Evolutionary conservation across 495 filamentous ascomycete genomes (phyloP).

Genomic region (Aspergillus coremiiformis): DNA sequence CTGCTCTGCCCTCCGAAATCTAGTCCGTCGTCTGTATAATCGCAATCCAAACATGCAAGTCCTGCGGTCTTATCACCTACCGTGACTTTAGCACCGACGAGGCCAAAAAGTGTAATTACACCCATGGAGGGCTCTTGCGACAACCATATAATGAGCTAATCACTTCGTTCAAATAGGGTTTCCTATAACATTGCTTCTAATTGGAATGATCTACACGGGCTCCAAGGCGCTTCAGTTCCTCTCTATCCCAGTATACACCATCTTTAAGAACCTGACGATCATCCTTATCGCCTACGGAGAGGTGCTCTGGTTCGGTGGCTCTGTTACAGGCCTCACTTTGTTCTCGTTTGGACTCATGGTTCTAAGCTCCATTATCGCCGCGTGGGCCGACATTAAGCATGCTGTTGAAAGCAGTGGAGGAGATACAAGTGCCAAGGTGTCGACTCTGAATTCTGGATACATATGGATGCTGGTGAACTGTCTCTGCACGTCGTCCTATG

Average conservation of each 20-base stretch:
- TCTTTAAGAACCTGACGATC: constrained; percentile 99
- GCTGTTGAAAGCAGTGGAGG: constrained; percentile 55
- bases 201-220: constrained; percentile 98
- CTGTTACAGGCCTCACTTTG: constrained; percentile 77
- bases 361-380: constrained; percentile 85
- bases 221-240: constrained; percentile 95
- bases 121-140: neutral
- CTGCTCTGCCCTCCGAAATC: neutral
- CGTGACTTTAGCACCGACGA: constrained; percentile 87
- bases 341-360: constrained; percentile 99
- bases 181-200: constrained; percentile 89
- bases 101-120: constrained; percentile 75
- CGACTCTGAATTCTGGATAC: constrained; percentile 91
- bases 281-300: constrained; percentile 98
- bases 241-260: constrained; percentile 97
- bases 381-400: constrained; percentile 95
- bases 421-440: constrained; percentile 67
- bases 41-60: constrained; percentile 80
- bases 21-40: constrained; percentile 87
- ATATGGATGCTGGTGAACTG: constrained; percentile 98
- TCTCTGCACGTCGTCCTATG: constrained; percentile 84
- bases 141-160: constrained; percentile 19
- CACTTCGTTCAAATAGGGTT: constrained; percentile 60
- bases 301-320: constrained; percentile 97
- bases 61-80: constrained; percentile 75